These are phyloP conservation scores for Peniophora sp. DNA, from an alignment of 1,284 basidiomycete genomes.

Conservation along the genomic window DNA sequence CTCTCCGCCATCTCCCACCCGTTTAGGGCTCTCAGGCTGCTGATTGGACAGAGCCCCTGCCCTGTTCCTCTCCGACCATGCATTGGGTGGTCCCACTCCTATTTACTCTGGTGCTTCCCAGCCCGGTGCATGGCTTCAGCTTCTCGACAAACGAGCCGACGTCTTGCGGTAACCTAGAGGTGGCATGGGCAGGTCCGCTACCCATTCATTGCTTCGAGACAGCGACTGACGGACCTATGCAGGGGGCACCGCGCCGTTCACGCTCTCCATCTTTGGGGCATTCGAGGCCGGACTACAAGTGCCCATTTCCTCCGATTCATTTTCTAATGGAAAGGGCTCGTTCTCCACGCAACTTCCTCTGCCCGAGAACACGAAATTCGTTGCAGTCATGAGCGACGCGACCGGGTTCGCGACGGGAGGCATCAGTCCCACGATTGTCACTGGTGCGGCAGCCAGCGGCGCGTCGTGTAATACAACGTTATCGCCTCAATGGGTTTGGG, in stretches of 20 bases:
- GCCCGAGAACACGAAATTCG: slow-evolving; percentile 28
- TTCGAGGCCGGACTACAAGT: slow-evolving; percentile 47
- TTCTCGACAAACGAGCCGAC: slow-evolving; percentile 42
- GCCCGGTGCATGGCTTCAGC: slow-evolving; percentile 32
- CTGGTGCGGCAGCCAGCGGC: slow-evolving; percentile 25
- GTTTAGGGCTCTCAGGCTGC: too few relatives aligned
- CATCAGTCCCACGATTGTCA: slow-evolving; percentile 40
- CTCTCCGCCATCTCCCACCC: too few relatives aligned
- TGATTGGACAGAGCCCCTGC: too few relatives aligned
- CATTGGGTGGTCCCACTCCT: too few relatives aligned
- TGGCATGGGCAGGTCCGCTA: slow-evolving; percentile 54
- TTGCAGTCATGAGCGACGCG: slow-evolving; percentile 65
- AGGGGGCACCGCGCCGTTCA: slow-evolving; percentile 61
- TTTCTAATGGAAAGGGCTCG: slow-evolving; percentile 45
- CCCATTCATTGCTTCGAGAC: slow-evolving; percentile 3
- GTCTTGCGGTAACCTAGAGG: slow-evolving; percentile 49
- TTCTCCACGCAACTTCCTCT: slow-evolving; percentile 42
- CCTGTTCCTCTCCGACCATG: too few relatives aligned
- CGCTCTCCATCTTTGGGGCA: slow-evolving; percentile 36
- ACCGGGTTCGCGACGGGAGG: slow-evolving; percentile 63
- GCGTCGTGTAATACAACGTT: too few relatives aligned
- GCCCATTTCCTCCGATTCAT: slow-evolving; percentile 47
- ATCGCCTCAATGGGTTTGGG: slow-evolving; percentile 21
- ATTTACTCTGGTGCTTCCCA: slow-evolving; percentile 3
- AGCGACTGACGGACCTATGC: slow-evolving; percentile 5